phyloP scores from a whole-genome alignment of 148 eudicot genomes.

The Silene latifolia region DNA sequence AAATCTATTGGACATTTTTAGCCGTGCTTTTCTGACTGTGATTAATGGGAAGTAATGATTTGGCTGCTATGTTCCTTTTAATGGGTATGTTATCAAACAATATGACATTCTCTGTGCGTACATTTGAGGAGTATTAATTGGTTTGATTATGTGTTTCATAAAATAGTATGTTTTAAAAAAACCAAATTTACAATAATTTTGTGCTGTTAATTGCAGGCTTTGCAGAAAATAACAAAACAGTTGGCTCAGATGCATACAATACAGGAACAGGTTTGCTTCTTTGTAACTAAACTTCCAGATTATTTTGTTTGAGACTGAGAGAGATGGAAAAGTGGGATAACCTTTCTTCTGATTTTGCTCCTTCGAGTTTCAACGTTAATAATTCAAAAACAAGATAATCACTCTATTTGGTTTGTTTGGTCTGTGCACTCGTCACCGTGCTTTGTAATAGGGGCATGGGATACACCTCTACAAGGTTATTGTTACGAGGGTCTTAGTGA shows the following conservation, averaged over 20 bases:
- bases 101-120: background rate
- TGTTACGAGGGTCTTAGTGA: background rate
- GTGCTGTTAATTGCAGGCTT: constrained; percentile 47
- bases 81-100: background rate
- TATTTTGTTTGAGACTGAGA: background rate
- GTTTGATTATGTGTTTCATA: background rate
- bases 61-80: background rate
- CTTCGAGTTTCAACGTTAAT: background rate
- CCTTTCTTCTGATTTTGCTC: background rate
- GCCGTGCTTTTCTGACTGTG: background rate
- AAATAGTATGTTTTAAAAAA: constrained; percentile 5
- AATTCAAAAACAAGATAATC: background rate
- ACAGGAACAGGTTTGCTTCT: constrained; percentile 75
- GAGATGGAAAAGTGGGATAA: background rate
- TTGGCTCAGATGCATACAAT: constrained; percentile 61
- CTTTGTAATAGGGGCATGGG: background rate
- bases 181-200: constrained; percentile 14
- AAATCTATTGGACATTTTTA: background rate
- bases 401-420: background rate
- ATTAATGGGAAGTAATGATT: background rate
- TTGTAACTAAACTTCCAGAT: constrained; percentile 8
- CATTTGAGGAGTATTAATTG: background rate
- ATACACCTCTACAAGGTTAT: background rate
- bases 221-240: constrained; percentile 72
- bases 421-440: too few relatives aligned